Evolutionary conservation across 1,139 yeast species (phyloP).

Genomic region (Geotrichum fermentans): DNA sequence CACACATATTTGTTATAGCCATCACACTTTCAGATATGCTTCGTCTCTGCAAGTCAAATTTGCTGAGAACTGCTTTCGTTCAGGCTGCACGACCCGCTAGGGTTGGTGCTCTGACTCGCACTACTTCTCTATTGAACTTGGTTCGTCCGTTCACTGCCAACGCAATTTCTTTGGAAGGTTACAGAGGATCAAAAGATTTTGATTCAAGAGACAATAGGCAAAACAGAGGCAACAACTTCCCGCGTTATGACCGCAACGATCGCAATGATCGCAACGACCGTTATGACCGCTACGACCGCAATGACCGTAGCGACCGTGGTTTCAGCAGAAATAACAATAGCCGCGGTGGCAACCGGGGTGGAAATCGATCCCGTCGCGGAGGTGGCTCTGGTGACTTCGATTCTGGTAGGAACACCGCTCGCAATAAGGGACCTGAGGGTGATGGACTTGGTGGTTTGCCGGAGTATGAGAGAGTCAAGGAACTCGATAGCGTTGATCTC

Average conservation of each 20-base stretch:
- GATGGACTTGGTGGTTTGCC: constrained; percentile 36
- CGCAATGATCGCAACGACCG: neutral
- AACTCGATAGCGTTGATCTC: constrained; percentile 23
- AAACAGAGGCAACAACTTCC: neutral
- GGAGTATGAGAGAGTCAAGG: constrained; percentile 31
- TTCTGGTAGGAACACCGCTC: constrained; percentile 21
- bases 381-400: constrained; percentile 19
- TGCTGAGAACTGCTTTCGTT: constrained; percentile 4
- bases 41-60: constrained; percentile 7
- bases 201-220: neutral
- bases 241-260: neutral
- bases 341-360: neutral
- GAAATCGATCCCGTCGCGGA: constrained; percentile 14
- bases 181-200: neutral
- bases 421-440: constrained; percentile 29
- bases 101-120: constrained; percentile 1
- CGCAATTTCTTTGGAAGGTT: neutral
- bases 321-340: constrained; percentile 1
- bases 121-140: neutral
- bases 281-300: neutral
- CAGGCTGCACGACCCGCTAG: neutral
- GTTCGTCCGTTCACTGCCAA: constrained; percentile 4
- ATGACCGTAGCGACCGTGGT: neutral
- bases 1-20: too few species aligned
- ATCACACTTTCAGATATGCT: too few species aligned